phyloP scores from a whole-genome alignment of 306 rosid genomes.

The Ziziphus jujuba region DNA sequence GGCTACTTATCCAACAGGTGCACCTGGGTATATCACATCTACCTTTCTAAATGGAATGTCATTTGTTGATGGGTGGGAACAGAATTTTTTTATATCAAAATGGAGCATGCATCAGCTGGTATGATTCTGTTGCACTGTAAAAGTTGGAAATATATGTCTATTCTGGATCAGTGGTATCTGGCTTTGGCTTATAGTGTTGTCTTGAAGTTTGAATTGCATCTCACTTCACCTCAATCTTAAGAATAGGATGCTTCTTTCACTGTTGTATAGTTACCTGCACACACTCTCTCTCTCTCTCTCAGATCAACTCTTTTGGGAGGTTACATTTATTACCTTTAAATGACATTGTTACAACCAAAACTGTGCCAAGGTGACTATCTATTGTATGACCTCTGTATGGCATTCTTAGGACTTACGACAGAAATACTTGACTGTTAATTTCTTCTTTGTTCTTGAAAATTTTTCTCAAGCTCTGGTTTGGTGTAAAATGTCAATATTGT shows the following conservation, averaged over 20 bases:
- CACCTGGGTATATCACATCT: conserved; percentile 77
- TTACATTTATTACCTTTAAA: no score
- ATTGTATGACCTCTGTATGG: no score
- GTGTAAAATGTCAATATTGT: no score
- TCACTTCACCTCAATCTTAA: neutral
- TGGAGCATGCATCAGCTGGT: conserved; percentile 99
- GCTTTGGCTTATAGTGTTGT: no score
- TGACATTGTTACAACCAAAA: no score
- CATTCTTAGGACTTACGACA: no score
- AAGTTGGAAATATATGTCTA: conserved; percentile 14
- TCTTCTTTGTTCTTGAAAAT: no score
- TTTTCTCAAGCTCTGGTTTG: no score
- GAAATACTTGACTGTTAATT: no score
- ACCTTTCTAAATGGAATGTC: conserved; percentile 93
- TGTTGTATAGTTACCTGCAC: neutral
- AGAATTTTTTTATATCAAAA: conserved; percentile 79
- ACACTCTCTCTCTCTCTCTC: neutral
- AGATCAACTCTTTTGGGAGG: no score
- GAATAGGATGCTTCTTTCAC: neutral
- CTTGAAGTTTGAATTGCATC: no score
- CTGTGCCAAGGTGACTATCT: no score
- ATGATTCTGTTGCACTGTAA: conserved; percentile 27
- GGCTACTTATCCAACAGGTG: conserved; percentile 60
- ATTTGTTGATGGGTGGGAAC: conserved; percentile 94
- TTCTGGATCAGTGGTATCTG: neutral